phyloP scores from a whole-genome alignment of 148 eudicot genomes.

The Amaranthus palmeri region DNA sequence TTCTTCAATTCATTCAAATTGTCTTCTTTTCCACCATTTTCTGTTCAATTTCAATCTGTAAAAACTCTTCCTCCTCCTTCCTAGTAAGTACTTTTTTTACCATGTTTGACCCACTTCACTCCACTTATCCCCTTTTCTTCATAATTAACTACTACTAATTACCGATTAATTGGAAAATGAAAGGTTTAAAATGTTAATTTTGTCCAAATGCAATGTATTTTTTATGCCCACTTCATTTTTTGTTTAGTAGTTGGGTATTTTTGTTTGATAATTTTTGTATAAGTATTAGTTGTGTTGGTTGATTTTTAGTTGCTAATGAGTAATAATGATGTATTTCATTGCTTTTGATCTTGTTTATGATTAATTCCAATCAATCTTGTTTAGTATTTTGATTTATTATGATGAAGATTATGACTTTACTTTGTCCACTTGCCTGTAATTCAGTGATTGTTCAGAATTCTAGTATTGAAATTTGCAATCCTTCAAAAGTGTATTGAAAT shows the following conservation, averaged over 20 bases:
- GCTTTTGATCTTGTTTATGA: no score
- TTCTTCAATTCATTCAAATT: conserved; percentile 5
- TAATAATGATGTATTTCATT: no score
- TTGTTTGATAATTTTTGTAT: background rate
- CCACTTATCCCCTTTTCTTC: background rate
- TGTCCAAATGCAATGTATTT: no score
- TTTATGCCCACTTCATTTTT: background rate
- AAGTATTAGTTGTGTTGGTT: background rate
- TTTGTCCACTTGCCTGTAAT: background rate
- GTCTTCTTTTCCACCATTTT: background rate
- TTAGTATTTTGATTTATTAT: background rate
- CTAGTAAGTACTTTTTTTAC: conserved; percentile 16
- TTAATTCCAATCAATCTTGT: no score
- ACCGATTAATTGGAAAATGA: background rate
- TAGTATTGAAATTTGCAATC: background rate
- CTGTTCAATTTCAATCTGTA: background rate
- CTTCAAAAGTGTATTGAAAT: background rate
- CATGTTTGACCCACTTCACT: conserved; percentile 9
- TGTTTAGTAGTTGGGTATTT: background rate
- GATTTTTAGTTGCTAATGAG: no score
- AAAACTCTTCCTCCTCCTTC: conserved; percentile 3
- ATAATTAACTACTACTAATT: background rate
- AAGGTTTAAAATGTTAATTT: background rate
- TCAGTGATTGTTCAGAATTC: background rate
- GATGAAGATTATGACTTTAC: background rate